These are phyloP conservation scores for Cryphonectria radicalis DNA, from an alignment of 2,329 filamentous ascomycete genomes.

Conservation along the genomic window DNA sequence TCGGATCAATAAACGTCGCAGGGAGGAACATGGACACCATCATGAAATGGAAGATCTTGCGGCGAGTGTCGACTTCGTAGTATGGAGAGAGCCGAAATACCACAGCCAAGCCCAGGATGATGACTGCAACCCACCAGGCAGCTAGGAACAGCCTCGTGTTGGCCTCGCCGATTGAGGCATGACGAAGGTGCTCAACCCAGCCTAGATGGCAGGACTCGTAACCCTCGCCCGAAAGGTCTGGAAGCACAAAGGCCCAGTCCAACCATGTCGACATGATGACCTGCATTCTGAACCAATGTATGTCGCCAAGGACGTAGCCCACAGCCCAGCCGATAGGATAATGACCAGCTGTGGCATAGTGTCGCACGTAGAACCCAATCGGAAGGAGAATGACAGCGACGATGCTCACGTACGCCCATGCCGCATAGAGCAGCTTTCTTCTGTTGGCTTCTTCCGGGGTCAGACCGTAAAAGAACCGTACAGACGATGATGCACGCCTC, in stretches of 20 bases:
- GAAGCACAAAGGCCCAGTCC: constrained; percentile 5
- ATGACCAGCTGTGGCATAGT: constrained; percentile 67
- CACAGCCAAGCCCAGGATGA: constrained; percentile 71
- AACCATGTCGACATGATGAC: constrained; percentile 28
- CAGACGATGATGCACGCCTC: constrained; percentile 64
- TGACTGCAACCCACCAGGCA: constrained; percentile 73
- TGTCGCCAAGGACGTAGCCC: constrained; percentile 84
- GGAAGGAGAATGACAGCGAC: constrained; percentile 69
- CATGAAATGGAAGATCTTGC: constrained; percentile 98
- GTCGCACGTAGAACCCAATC: constrained; percentile 71
- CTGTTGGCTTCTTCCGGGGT: constrained; percentile 76
- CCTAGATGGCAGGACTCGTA: constrained; percentile 54
- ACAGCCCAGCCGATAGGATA: constrained; percentile 94
- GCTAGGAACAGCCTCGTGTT: constrained; percentile 80
- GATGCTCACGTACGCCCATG: constrained; percentile 74
- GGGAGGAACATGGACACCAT: constrained; percentile 97
- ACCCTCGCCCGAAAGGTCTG: constrained; percentile 28
- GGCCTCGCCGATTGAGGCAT: constrained; percentile 69
- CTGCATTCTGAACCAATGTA: constrained; percentile 64
- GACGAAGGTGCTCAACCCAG: constrained; percentile 69
- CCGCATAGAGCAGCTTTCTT: constrained; percentile 83
- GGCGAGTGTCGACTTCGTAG: constrained; percentile 91
- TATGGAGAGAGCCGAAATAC: constrained; percentile 76
- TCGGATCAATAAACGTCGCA: constrained; percentile 82
- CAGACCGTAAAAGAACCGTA: constrained; percentile 77